A percentile compares a stretch with the other conserved stretches of the same genome.
Conservation (phyloP, 305 asterid genomes). For the Nicotiana rustica region DNA sequence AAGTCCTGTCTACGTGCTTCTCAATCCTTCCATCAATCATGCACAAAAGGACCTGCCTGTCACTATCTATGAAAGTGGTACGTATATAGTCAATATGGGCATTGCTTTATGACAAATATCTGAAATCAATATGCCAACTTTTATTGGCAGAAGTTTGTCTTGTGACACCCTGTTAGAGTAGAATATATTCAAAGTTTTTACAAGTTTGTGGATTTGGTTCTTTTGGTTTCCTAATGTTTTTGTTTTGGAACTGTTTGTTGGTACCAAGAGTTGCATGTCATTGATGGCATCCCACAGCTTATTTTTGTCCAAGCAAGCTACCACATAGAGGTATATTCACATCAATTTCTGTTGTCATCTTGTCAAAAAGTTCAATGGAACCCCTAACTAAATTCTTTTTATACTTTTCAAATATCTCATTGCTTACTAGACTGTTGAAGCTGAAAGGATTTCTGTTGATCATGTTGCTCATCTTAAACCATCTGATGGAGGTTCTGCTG, state of each 20-base stretch:
- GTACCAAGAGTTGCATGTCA: conserved; percentile 81
- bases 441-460: conserved; percentile 82
- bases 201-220: neutral
- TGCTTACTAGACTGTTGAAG: conserved; percentile 86
- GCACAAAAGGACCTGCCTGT: conserved; percentile 95
- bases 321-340: conserved; percentile 80
- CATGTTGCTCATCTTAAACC: conserved; percentile 87
- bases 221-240: conserved; percentile 19
- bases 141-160: conserved; percentile 12
- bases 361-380: conserved; percentile 32
- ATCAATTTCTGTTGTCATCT: conserved; percentile 15
- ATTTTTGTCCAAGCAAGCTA: conserved; percentile 91
- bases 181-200: neutral
- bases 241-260: conserved; percentile 41
- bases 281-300: conserved; percentile 94
- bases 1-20: conserved; percentile 91
- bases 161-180: conserved; percentile 5
- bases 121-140: conserved; percentile 2
- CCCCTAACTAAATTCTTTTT: conserved; percentile 27
- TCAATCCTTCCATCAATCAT: conserved; percentile 89
- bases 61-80: conserved; percentile 92
- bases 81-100: conserved; percentile 37
- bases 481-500: conserved; percentile 87
- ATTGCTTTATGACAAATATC: conserved; percentile 1
- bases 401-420: conserved; percentile 8